These are phyloP conservation scores for Raddia distichophylla DNA, from an alignment of 176 grass and related monocot species.

Conservation along the genomic window DNA sequence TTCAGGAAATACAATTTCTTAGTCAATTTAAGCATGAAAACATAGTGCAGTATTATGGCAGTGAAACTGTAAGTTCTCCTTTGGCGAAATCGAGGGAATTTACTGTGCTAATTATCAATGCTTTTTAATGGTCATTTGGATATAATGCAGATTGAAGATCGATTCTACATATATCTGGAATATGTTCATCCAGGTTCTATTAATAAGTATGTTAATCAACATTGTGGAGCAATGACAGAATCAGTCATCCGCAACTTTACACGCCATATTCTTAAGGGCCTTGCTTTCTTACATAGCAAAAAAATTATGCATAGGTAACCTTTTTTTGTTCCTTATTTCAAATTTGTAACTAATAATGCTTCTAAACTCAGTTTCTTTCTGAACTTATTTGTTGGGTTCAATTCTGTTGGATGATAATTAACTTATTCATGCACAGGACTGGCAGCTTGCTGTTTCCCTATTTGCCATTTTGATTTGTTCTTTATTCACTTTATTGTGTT, in stretches of 20 bases:
- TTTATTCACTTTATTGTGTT: conserved; percentile 28
- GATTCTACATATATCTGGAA: conserved; percentile 96
- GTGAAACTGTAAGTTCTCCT: conserved; percentile 81
- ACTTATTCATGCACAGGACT: conserved; percentile 16
- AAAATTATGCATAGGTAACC: conserved; percentile 66
- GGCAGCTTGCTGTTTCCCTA: background rate
- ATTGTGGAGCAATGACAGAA: conserved; percentile 91
- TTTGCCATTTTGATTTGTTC: conserved; percentile 17
- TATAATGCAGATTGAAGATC: conserved; percentile 55
- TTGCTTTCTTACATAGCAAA: conserved; percentile 92
- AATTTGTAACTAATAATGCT: background rate
- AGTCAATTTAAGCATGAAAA: conserved; percentile 99
- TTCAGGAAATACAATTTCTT: conserved; percentile 98
- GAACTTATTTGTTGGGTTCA: conserved; percentile 3
- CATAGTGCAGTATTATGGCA: conserved; percentile 97
- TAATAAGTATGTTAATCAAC: conserved; percentile 87
- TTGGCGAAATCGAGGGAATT: background rate
- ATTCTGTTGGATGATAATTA: background rate
- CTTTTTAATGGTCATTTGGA: conserved; percentile 35
- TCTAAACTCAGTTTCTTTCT: conserved; percentile 17
- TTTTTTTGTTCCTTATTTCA: conserved; percentile 33
- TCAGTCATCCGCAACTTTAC: conserved; percentile 95
- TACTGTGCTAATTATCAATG: conserved; percentile 30
- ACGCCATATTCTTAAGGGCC: conserved; percentile 89
- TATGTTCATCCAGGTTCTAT: conserved; percentile 99